Evolutionary conservation across 148 eudicot genomes (phyloP).

Genomic region (Vaccinium darrowii): DNA sequence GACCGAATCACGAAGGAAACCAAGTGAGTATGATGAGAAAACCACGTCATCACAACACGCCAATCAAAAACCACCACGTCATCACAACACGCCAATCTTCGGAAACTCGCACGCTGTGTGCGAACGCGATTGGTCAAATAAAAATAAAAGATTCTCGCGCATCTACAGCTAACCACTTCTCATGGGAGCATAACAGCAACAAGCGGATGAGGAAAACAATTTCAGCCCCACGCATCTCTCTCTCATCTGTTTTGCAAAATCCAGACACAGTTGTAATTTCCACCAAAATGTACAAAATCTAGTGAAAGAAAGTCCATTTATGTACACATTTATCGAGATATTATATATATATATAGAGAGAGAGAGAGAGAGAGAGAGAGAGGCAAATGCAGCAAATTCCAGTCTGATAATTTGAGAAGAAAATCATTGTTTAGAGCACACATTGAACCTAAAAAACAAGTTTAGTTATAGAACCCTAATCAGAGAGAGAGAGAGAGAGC

Average conservation of each 20-base stretch:
- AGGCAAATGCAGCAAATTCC: not conserved
- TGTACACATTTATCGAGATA: not conserved
- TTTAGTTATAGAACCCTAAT: not conserved
- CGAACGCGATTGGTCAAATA: not conserved
- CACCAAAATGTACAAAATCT: not conserved
- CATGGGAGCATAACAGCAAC: slow-evolving; percentile 3
- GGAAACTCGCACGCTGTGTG: no score
- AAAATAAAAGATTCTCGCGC: not conserved
- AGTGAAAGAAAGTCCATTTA: not conserved
- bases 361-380: not conserved
- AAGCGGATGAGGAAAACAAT: not conserved
- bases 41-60: no score
- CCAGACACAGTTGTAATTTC: not conserved
- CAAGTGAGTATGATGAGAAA: no score
- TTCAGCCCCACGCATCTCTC: slow-evolving; percentile 30
- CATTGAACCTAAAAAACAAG: not conserved
- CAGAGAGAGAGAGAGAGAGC: not conserved
- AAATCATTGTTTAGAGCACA: not conserved
- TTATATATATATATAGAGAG: not conserved
- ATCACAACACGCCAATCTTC: not conserved
- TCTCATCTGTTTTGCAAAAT: slow-evolving; percentile 16
- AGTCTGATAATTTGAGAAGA: not conserved
- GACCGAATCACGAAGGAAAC: not conserved
- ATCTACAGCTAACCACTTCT: slow-evolving; percentile 13
- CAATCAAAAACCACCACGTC: not conserved